Percentiles rank a stretch among this genome's conserved stretches.
These are phyloP conservation scores for Chlorencoelia australis DNA, from an alignment of 2,329 filamentous ascomycete species.

Conservation along the genomic window DNA sequence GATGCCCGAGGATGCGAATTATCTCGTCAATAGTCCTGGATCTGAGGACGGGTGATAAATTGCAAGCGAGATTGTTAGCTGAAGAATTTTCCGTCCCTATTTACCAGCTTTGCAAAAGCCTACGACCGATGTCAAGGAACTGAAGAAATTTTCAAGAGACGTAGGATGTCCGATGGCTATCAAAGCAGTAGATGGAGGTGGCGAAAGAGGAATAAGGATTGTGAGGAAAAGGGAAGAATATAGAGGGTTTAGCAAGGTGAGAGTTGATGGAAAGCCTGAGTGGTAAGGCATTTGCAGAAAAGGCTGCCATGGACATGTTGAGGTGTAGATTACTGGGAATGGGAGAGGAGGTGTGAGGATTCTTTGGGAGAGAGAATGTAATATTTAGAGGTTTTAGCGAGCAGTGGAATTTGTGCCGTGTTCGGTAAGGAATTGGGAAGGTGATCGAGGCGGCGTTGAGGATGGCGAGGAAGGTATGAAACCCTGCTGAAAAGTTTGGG, in stretches of 20 bases:
- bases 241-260: slow-evolving; percentile 41
- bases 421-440: slow-evolving; percentile 43
- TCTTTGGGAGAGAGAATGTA: slow-evolving; percentile 40
- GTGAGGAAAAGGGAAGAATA: slow-evolving; percentile 40
- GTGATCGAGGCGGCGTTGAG: slow-evolving; percentile 39
- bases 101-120: slow-evolving; percentile 57
- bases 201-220: slow-evolving; percentile 53
- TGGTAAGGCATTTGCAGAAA: slow-evolving; percentile 46
- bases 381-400: slow-evolving; percentile 42
- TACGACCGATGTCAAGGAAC: slow-evolving; percentile 51
- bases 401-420: slow-evolving; percentile 53
- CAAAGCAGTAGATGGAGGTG: slow-evolving; percentile 53
- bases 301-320: slow-evolving; percentile 44
- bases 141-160: slow-evolving; percentile 35
- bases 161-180: slow-evolving; percentile 40
- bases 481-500: not conserved
- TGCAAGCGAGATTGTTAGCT: slow-evolving; percentile 54
- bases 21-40: slow-evolving; percentile 62
- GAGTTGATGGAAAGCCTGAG: slow-evolving; percentile 54
- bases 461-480: slow-evolving; percentile 38
- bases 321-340: slow-evolving; percentile 41
- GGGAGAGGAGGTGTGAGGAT: slow-evolving; percentile 37
- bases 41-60: slow-evolving; percentile 32
- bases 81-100: slow-evolving; percentile 56
- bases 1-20: slow-evolving; percentile 54